Evolutionary conservation across 2,329 filamentous ascomycete species (phyloP), one percentile per base, ranked within the genome.

Genomic region (Fusarium longipes): DNA sequence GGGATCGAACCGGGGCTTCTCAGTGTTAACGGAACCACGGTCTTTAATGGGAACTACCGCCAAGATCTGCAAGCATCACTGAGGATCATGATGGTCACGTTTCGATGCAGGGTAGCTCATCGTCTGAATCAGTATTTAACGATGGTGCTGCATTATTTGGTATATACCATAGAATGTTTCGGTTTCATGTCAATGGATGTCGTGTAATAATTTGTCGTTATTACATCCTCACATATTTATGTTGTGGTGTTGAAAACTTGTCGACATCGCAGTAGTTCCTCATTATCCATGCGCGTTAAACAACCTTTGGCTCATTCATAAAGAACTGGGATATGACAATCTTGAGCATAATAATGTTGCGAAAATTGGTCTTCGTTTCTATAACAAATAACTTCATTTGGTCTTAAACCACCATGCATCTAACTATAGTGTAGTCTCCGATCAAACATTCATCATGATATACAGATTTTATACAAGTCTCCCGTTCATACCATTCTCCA

Each of bases 391-490:
- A 33, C 9, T 33, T 17, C n/a, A 25, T 36, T 17, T 27, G 20
- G 12, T 27, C 38, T 15, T 35, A 27, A 12, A n/a, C n/a, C 17
- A 36, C 9, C n/a, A 36, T 36, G 22, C 10, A 49, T 14, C 17
- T 18, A 24, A n/a, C 4, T 12, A 12, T 20, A 25, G 24, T 8
- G 12, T 25, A 9, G 8, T 27, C 7, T 18, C 30, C n/a, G n/a
- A 22, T 17, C 20, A n/a, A 9, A 14, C 29, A 35, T n/a, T 45
- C 14, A 15, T 51, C 38, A 45, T 55, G 48, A 62, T 63, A 51
- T 74, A 67, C 68, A 65, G 11, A 43, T 56, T 67, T 71, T 65
- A 56, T 69, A 68, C 58, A 72, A 65, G 36, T 22, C 20, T 17
- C n/a, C 29, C 35, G 12, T 30, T 17, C 32, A 11, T 20, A 7